Evolutionary conservation across 768 basidiomycete species (phyloP).

Genomic region (Auriscalpium microsporum): DNA sequence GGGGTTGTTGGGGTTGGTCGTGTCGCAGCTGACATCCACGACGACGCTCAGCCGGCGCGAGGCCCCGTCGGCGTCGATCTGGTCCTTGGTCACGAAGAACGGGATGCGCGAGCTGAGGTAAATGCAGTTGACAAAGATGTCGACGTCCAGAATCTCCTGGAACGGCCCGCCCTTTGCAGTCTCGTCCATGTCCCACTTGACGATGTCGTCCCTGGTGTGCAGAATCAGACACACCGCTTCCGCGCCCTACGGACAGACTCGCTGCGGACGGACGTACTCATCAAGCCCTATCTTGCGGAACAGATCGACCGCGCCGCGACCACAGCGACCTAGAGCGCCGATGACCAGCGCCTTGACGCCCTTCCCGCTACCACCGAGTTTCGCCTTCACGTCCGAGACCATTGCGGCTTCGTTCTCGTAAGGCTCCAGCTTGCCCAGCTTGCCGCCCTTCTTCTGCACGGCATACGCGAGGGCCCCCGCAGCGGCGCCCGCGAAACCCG

Average conservation of each 20-base stretch:
- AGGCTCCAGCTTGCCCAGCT: conserved; percentile 64
- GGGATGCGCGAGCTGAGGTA: conserved; percentile 86
- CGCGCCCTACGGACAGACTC: background rate
- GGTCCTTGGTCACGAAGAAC: conserved; percentile 66
- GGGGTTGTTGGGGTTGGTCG: conserved; percentile 97
- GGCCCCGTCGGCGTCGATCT: conserved; percentile 64
- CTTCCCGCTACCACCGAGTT: conserved; percentile 59
- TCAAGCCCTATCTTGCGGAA: conserved; percentile 91
- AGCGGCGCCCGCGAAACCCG: conserved; percentile 97
- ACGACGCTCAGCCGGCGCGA: conserved; percentile 66
- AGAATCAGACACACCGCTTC: background rate
- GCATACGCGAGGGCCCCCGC: conserved; percentile 80
- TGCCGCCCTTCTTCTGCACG: conserved; percentile 49
- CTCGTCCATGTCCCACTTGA: conserved; percentile 98
- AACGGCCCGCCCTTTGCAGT: conserved; percentile 97
- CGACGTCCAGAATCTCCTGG: conserved; percentile 88
- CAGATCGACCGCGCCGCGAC: conserved; percentile 90
- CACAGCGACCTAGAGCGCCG: conserved; percentile 92
- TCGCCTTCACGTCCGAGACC: conserved; percentile 62
- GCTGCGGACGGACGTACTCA: conserved; percentile 53
- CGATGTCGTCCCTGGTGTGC: conserved; percentile 67
- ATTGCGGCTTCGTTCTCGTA: conserved; percentile 81
- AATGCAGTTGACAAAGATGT: conserved; percentile 99
- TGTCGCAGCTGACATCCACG: conserved; percentile 98
- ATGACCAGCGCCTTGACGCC: conserved; percentile 86